Conservation (phyloP, 495 filamentous ascomycete species). For the Neurospora cerealis region DNA sequence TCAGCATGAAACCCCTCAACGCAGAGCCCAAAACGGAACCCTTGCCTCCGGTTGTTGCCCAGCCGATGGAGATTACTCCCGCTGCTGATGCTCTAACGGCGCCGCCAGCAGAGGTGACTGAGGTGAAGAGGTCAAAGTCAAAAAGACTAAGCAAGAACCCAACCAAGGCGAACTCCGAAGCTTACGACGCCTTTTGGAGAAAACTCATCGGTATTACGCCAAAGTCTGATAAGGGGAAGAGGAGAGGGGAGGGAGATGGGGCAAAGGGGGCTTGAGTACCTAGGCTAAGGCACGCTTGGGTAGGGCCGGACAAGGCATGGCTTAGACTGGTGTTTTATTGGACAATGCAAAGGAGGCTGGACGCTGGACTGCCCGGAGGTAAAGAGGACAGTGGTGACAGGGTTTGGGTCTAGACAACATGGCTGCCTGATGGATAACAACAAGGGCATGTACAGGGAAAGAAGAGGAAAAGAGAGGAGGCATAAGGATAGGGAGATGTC, state of each 20-base stretch:
- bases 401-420: too few species aligned
- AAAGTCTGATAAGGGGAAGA: not conserved
- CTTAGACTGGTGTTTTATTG: not conserved
- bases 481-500: not conserved
- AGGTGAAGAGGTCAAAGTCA: not conserved
- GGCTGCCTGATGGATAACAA: not conserved
- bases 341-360: not conserved
- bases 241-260: not conserved
- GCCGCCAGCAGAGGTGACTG: not conserved
- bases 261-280: not conserved
- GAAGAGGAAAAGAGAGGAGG: not conserved
- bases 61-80: not conserved
- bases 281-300: not conserved
- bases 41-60: not conserved
- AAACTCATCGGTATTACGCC: not conserved
- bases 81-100: not conserved
- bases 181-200: not conserved
- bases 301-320: too few species aligned
- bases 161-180: not conserved
- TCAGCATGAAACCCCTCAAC: not conserved
- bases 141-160: not conserved
- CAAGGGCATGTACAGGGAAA: not conserved
- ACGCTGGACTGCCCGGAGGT: not conserved
- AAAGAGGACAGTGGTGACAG: too few species aligned
- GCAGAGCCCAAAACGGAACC: not conserved